Percentiles rank a stretch among this genome's conserved stretches.
These are phyloP conservation scores for Emergomyces africanus DNA, from an alignment of 2,329 filamentous ascomycete species.

Conservation along the genomic window DNA sequence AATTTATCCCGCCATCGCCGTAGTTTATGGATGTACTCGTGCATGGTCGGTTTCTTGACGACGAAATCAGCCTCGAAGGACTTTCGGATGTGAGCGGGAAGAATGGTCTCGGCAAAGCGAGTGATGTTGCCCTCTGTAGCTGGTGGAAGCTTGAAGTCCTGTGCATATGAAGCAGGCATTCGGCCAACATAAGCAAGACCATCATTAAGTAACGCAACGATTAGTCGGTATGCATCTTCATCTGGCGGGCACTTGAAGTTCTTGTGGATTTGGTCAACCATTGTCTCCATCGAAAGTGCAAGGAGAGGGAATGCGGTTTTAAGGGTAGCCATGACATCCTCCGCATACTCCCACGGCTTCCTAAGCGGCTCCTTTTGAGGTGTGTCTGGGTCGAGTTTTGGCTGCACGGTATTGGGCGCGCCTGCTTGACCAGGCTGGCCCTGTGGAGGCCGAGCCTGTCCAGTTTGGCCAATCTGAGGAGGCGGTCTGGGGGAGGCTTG, in stretches of 20 bases:
- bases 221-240: conserved; percentile 92
- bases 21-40: conserved; percentile 95
- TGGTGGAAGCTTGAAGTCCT: conserved; percentile 76
- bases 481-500: conserved; percentile 23
- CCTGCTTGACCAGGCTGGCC: background rate
- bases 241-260: conserved; percentile 98
- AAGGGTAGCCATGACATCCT: conserved; percentile 87
- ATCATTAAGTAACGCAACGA: conserved; percentile 95
- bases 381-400: background rate
- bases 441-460: background rate
- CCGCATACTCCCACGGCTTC: conserved; percentile 90
- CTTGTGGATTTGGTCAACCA: conserved; percentile 98
- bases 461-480: conserved; percentile 1
- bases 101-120: conserved; percentile 88
- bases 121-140: conserved; percentile 95
- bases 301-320: conserved; percentile 96
- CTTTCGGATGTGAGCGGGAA: conserved; percentile 87
- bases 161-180: conserved; percentile 73
- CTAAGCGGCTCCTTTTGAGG: conserved; percentile 40
- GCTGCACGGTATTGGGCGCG: background rate
- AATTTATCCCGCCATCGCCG: conserved; percentile 95
- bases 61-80: conserved; percentile 99
- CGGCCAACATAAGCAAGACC: conserved; percentile 84
- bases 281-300: conserved; percentile 96
- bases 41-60: conserved; percentile 87